phyloP scores from a whole-genome alignment of 192 early-diverging fungal species.

The Chytriomyces hyalinus region DNA sequence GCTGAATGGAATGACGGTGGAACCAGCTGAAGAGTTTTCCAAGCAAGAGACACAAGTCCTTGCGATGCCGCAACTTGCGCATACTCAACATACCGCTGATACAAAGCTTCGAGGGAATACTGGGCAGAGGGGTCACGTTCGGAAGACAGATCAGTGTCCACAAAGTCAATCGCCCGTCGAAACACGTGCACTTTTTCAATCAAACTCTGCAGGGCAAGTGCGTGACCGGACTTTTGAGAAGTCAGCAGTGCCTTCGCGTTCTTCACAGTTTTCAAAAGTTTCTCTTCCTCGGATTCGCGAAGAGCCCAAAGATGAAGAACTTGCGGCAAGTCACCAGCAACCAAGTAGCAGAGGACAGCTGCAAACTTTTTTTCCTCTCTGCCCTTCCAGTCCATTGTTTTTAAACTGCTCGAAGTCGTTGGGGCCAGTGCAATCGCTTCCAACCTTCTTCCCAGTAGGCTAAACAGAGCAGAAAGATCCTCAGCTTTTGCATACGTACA shows the following conservation, averaged over 20 bases:
- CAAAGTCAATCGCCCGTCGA: slow-evolving; percentile 88
- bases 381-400: slow-evolving; percentile 30
- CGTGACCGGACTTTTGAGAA: neutral
- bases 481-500: slow-evolving; percentile 92
- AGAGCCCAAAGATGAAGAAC: slow-evolving; percentile 80
- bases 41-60: slow-evolving; percentile 76
- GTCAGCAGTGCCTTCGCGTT: slow-evolving; percentile 55
- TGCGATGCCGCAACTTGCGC: slow-evolving; percentile 74
- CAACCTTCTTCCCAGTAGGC: slow-evolving; percentile 49
- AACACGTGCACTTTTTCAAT: slow-evolving; percentile 94
- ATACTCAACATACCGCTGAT: slow-evolving; percentile 88
- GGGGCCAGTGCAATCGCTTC: slow-evolving; percentile 29
- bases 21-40: slow-evolving; percentile 77
- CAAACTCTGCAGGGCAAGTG: slow-evolving; percentile 66
- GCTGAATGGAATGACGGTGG: slow-evolving; percentile 66
- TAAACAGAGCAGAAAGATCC: slow-evolving; percentile 58
- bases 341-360: slow-evolving; percentile 84
- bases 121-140: slow-evolving; percentile 34
- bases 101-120: slow-evolving; percentile 70
- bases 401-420: neutral
- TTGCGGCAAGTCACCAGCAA: slow-evolving; percentile 80
- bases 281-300: slow-evolving; percentile 43
- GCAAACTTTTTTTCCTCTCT: slow-evolving; percentile 55
- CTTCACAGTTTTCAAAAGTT: slow-evolving; percentile 30
- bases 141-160: slow-evolving; percentile 71